These are phyloP conservation scores for Ogataea sp. DNA, from an alignment of 805 yeast species.

Conservation along the genomic window DNA sequence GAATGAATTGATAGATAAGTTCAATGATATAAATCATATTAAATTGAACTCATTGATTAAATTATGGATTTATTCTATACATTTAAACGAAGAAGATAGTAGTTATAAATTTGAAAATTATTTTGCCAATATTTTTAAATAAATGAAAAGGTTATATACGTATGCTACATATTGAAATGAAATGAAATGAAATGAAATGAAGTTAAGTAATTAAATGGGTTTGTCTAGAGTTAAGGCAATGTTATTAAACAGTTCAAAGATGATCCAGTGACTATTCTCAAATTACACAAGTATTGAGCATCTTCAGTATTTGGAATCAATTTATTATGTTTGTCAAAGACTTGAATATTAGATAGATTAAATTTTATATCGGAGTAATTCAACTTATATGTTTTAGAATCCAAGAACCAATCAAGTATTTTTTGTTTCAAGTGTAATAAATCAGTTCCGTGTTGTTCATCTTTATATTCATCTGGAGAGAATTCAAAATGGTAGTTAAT, in stretches of 20 bases:
- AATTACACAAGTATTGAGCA: conserved; percentile 38
- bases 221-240: not conserved
- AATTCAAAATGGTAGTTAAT: conserved; percentile 66
- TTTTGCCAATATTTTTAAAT: not conserved
- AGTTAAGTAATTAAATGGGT: not conserved
- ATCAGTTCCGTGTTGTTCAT: conserved; percentile 65
- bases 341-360: conserved; percentile 23
- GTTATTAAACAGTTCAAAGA: conserved; percentile 28
- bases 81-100: not conserved
- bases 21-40: conserved; percentile 11
- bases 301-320: conserved; percentile 25
- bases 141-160: no score
- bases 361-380: conserved; percentile 9
- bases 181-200: no score
- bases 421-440: conserved; percentile 53
- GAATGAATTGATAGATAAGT: conserved; percentile 5
- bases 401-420: conserved; percentile 46
- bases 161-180: not conserved
- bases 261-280: conserved; percentile 48
- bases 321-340: conserved; percentile 26
- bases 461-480: conserved; percentile 72
- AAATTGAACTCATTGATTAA: conserved; percentile 18
- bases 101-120: not conserved
- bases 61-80: conserved; percentile 10
- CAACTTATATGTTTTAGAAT: conserved; percentile 26